These are phyloP conservation scores for Incumbomyces lentus DNA, from an alignment of 2,329 filamentous ascomycete species.

Conservation along the genomic window DNA sequence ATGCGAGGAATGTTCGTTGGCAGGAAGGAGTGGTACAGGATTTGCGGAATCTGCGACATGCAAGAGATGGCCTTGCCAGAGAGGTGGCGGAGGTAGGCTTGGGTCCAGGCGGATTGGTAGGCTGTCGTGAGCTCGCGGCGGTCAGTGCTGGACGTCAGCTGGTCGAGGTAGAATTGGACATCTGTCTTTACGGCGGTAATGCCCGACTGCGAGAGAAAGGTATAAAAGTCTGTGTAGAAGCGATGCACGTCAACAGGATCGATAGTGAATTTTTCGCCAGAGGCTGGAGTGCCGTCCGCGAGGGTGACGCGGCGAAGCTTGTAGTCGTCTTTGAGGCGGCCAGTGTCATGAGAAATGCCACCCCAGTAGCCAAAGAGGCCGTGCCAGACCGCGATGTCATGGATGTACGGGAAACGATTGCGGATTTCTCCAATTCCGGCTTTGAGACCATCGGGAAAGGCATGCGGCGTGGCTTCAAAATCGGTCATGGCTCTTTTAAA, in stretches of 20 bases:
- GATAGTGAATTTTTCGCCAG: conserved; percentile 60
- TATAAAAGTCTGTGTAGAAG: conserved; percentile 88
- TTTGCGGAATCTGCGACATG: conserved; percentile 84
- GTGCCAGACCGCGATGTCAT: conserved; percentile 90
- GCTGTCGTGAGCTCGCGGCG: conserved; percentile 61
- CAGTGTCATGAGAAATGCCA: conserved; percentile 59
- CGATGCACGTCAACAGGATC: conserved; percentile 60
- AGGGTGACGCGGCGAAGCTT: conserved; percentile 55
- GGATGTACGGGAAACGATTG: conserved; percentile 57
- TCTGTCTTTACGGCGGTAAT: conserved; percentile 89
- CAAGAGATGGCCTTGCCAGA: conserved; percentile 72
- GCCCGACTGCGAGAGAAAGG: conserved; percentile 62
- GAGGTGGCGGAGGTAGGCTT: conserved; percentile 68
- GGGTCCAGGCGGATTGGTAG: conserved; percentile 80
- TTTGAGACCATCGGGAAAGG: conserved; percentile 73
- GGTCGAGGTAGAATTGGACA: conserved; percentile 80
- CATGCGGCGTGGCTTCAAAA: conserved; percentile 72
- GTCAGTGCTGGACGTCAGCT: conserved; percentile 55
- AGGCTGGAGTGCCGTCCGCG: conserved; percentile 38
- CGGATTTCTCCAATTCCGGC: conserved; percentile 60
- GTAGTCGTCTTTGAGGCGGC: conserved; percentile 66
- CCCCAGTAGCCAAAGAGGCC: conserved; percentile 85
- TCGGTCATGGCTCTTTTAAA: conserved; percentile 55
- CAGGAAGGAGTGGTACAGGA: conserved; percentile 75
- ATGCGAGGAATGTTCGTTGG: conserved; percentile 64